Conservation (phyloP, 768 basidiomycete genomes). For the Floccularia luteovirens region DNA sequence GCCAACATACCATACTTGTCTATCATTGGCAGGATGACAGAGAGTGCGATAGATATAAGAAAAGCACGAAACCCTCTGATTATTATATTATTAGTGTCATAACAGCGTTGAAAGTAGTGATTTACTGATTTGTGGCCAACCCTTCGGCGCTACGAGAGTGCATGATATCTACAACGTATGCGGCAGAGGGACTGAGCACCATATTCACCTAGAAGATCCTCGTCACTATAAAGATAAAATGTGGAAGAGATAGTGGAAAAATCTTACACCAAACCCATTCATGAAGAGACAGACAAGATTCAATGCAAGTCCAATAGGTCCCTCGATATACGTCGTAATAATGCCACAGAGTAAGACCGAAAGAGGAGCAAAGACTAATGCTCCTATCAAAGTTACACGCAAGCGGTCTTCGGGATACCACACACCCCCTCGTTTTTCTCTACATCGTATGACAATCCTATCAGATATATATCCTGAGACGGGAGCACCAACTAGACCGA, state of each 20-base stretch:
- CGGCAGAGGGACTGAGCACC: slow-evolving; percentile 43
- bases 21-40: slow-evolving; percentile 46
- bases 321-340: slow-evolving; percentile 44
- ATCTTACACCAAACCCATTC: slow-evolving; percentile 61
- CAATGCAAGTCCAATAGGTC: slow-evolving; percentile 38
- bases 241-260: slow-evolving; percentile 9
- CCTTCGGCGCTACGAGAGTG: slow-evolving; percentile 50
- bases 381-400: slow-evolving; percentile 39
- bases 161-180: slow-evolving; percentile 56
- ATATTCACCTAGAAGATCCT: slow-evolving; percentile 38
- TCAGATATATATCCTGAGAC: slow-evolving; percentile 56
- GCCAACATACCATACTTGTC: slow-evolving; percentile 40
- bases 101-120: slow-evolving; percentile 6
- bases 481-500: slow-evolving; percentile 30
- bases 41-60: slow-evolving; percentile 31
- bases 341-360: slow-evolving; percentile 35
- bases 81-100: background rate
- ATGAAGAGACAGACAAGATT: slow-evolving; percentile 51
- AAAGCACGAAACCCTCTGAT: slow-evolving; percentile 40
- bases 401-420: slow-evolving; percentile 71
- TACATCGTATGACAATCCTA: slow-evolving; percentile 36
- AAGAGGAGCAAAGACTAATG: slow-evolving; percentile 41
- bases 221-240: background rate
- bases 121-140: slow-evolving; percentile 50
- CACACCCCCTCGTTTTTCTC: slow-evolving; percentile 37